A percentile compares a stretch with the other conserved stretches of the same genome.
These are phyloP conservation scores for Ochetophila trinervis DNA, from an alignment of 306 rosid species.

Conservation along the genomic window DNA sequence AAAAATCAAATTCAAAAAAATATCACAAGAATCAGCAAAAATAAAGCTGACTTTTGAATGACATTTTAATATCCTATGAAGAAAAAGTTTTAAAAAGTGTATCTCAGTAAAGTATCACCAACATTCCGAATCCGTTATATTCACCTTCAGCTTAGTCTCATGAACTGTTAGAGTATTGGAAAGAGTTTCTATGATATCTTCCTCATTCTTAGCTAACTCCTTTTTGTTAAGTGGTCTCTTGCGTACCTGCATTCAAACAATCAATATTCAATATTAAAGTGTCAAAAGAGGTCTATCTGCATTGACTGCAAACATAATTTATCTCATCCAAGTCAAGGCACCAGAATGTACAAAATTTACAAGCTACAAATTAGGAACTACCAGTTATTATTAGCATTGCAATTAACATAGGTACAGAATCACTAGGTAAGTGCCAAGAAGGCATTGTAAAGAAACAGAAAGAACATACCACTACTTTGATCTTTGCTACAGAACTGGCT, in stretches of 20 bases:
- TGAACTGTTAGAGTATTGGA: slow-evolving; percentile 82
- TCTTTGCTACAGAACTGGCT: slow-evolving; percentile 87
- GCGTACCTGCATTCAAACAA: slow-evolving; percentile 68
- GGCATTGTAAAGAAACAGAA: slow-evolving; percentile 4
- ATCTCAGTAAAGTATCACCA: background rate
- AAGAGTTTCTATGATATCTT: slow-evolving; percentile 82
- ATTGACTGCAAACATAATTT: background rate
- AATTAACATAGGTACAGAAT: slow-evolving; percentile 9
- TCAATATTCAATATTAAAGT: slow-evolving; percentile 4
- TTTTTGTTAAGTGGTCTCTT: slow-evolving; percentile 95
- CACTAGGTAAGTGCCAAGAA: background rate
- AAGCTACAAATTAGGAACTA: slow-evolving; percentile 7
- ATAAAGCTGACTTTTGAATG: too few relatives aligned
- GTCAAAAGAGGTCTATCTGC: background rate
- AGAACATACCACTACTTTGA: slow-evolving; percentile 96
- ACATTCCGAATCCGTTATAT: background rate
- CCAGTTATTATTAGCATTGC: background rate
- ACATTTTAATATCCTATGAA: background rate
- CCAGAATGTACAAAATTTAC: slow-evolving; percentile 1
- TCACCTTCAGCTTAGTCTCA: slow-evolving; percentile 94
- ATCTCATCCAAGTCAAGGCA: slow-evolving; percentile 12
- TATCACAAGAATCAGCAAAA: too few relatives aligned
- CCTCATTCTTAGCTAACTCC: slow-evolving; percentile 90
- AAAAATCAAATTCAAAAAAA: too few relatives aligned
- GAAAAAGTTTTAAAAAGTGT: background rate